Conservation (phyloP, 139 green algal species). For the Raphidocelis subcapitata region DNA sequence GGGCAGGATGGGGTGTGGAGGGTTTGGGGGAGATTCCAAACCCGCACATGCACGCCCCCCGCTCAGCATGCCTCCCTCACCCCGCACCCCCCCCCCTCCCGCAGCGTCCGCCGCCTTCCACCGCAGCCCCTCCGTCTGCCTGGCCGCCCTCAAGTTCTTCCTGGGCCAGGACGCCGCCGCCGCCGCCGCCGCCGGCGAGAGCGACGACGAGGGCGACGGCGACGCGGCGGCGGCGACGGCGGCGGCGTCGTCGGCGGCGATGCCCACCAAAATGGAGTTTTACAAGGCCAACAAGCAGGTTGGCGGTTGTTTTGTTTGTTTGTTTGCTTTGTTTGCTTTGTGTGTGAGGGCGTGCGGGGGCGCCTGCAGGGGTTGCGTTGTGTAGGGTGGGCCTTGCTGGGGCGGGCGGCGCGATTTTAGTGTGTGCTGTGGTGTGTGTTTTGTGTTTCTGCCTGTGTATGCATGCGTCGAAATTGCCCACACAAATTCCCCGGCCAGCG, state of each 20-base stretch:
- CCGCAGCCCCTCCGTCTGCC: conserved; percentile 69
- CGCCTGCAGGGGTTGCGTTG: too few species aligned
- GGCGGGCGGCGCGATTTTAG: too few species aligned
- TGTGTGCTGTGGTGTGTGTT: too few species aligned
- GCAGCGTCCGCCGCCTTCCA: conserved; percentile 71
- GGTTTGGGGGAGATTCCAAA: too few species aligned
- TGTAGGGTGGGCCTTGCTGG: too few species aligned
- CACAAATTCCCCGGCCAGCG: too few species aligned
- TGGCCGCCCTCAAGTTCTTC: conserved; percentile 97
- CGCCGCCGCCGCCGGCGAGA: conserved; percentile 33
- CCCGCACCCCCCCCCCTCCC: neutral
- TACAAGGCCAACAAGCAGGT: conserved; percentile 89
- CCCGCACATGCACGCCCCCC: too few species aligned
- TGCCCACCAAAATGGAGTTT: conserved; percentile 74
- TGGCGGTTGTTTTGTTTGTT: neutral
- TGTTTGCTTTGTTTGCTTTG: neutral
- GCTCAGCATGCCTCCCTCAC: too few species aligned
- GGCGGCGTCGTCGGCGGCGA: conserved; percentile 15
- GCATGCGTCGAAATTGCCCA: too few species aligned
- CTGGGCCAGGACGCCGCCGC: conserved; percentile 77
- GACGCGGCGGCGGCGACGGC: neutral
- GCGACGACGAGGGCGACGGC: conserved; percentile 59
- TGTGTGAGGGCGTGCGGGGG: neutral
- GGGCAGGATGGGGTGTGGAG: neutral
- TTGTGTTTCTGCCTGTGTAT: too few species aligned